Conservation (phyloP, 2,329 filamentous ascomycete species). For the Colletotrichum higginsianum region DNA sequence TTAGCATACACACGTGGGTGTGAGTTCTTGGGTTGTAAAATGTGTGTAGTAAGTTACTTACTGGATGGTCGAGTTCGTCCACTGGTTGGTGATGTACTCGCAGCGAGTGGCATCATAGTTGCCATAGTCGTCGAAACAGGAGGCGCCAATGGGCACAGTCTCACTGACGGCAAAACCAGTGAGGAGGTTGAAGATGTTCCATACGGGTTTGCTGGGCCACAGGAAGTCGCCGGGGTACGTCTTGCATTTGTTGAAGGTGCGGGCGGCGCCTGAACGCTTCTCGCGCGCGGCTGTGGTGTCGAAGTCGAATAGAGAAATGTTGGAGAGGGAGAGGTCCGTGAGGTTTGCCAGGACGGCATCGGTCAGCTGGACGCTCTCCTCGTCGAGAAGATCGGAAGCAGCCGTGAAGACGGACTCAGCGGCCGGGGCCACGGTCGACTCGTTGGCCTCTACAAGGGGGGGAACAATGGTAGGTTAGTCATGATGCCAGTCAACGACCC, state of each 20-base stretch:
- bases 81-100: constrained; percentile 46
- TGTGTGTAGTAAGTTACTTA: not conserved
- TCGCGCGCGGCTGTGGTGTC: constrained; percentile 17
- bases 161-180: constrained; percentile 51
- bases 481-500: too few species aligned
- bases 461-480: too few species aligned
- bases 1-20: not conserved
- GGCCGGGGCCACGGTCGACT: not conserved
- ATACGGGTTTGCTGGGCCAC: constrained; percentile 47
- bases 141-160: constrained; percentile 51
- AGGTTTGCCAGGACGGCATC: constrained; percentile 51
- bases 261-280: constrained; percentile 22
- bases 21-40: not conserved
- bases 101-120: constrained; percentile 49
- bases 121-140: constrained; percentile 48
- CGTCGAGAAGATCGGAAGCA: constrained; percentile 13
- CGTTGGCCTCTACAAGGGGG: constrained; percentile 9
- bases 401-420: constrained; percentile 15
- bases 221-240: constrained; percentile 49
- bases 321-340: constrained; percentile 47
- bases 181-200: constrained; percentile 53
- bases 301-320: constrained; percentile 50
- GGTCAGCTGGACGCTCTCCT: constrained; percentile 44
- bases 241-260: constrained; percentile 52
- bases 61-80: constrained; percentile 47